Conservation (phyloP, 768 basidiomycete species). For the Pholiota microspora region DNA sequence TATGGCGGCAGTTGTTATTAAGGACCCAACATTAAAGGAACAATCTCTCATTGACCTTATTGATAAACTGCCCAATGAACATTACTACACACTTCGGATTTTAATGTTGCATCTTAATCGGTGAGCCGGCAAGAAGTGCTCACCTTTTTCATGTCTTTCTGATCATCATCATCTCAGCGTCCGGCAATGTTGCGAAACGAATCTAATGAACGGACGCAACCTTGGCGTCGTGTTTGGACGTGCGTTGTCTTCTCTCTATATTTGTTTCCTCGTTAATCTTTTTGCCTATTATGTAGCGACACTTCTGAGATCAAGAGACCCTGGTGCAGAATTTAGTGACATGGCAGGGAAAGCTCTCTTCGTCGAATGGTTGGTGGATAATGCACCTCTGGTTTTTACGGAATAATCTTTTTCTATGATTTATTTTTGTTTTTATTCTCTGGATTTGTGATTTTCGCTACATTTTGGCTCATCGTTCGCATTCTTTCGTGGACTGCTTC, state of each 20-base stretch:
- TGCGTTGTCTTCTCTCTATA: conserved; percentile 43
- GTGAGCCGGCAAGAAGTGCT: conserved; percentile 42
- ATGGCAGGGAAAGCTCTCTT: conserved; percentile 96
- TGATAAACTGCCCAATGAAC: conserved; percentile 76
- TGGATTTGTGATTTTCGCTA: conserved; percentile 6
- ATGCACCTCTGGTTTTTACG: conserved; percentile 60
- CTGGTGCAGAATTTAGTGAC: conserved; percentile 89
- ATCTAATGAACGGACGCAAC: conserved; percentile 94
- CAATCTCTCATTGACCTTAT: conserved; percentile 66
- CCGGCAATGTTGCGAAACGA: conserved; percentile 62
- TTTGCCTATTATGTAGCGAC: conserved; percentile 63
- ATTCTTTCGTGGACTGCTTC: conserved; percentile 4
- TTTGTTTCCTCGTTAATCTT: conserved; percentile 7
- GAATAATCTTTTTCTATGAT: conserved; percentile 4
- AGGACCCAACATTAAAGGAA: conserved; percentile 60
- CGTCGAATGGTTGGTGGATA: conserved; percentile 94
- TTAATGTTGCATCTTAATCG: conserved; percentile 88
- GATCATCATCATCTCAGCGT: conserved; percentile 45
- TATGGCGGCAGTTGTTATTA: conserved; percentile 69
- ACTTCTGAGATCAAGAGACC: conserved; percentile 86
- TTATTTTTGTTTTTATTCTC: background rate
- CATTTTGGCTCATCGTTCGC: conserved; percentile 4
- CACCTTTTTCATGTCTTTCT: conserved; percentile 4
- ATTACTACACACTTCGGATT: conserved; percentile 79
- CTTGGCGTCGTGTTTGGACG: conserved; percentile 98